phyloP scores from a whole-genome alignment of 345 rosid species.

The Eucalyptus sideroxylon region DNA sequence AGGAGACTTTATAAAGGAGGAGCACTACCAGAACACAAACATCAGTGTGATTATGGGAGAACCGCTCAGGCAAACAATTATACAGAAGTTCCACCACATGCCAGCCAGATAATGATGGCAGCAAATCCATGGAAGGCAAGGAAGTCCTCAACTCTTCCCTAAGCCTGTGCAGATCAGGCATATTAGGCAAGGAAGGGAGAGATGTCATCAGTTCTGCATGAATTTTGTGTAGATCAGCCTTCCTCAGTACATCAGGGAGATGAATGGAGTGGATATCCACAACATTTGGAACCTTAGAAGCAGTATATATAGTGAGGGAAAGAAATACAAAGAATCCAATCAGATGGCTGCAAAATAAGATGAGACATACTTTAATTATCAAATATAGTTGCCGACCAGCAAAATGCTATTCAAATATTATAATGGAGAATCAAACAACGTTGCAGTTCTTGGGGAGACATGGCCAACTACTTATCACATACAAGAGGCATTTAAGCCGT shows the following conservation, averaged over 20 bases:
- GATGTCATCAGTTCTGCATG: slow-evolving; percentile 46
- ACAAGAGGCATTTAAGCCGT: background rate
- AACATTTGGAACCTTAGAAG: slow-evolving; percentile 62
- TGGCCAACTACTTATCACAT: background rate
- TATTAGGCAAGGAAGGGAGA: slow-evolving; percentile 58
- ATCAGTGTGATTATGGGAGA: slow-evolving; percentile 61
- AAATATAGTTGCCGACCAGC: background rate
- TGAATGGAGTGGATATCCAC: slow-evolving; percentile 77
- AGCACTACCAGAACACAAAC: slow-evolving; percentile 76
- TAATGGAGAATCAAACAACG: background rate
- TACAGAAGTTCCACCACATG: slow-evolving; percentile 67
- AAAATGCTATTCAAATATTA: background rate
- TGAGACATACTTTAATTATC: background rate
- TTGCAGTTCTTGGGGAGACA: background rate
- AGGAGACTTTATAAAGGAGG: background rate
- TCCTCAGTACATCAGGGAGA: slow-evolving; percentile 48
- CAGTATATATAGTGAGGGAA: slow-evolving; percentile 79
- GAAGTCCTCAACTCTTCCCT: slow-evolving; percentile 25
- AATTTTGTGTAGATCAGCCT: slow-evolving; percentile 70
- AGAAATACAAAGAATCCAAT: slow-evolving; percentile 97
- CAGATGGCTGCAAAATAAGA: slow-evolving; percentile 60
- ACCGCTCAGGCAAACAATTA: slow-evolving; percentile 83
- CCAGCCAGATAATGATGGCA: slow-evolving; percentile 42
- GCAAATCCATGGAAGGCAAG: slow-evolving; percentile 23
- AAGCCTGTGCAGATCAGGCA: slow-evolving; percentile 44